A percentile compares a stretch with the other conserved stretches of the same genome.
phyloP scores from a whole-genome alignment of 495 filamentous ascomycete species.

The Aspergillus wentii region DNA sequence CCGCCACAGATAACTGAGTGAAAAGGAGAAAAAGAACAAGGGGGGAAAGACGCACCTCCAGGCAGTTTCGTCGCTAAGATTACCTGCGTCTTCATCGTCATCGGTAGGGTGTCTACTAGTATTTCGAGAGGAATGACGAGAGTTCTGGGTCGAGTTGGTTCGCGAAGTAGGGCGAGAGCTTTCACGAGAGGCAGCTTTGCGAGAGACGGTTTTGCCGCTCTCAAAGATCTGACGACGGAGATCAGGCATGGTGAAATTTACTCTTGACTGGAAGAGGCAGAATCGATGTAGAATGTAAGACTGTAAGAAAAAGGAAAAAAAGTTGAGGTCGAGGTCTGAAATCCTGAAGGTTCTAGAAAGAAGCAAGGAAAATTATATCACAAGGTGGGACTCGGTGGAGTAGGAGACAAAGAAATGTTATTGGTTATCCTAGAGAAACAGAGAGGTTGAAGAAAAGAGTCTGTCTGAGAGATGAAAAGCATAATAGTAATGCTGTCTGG shows the following conservation, averaged over 20 bases:
- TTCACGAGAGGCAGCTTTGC: slow-evolving; percentile 74
- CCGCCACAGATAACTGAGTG: slow-evolving; percentile 20
- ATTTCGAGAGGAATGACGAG: slow-evolving; percentile 53
- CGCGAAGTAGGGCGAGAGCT: slow-evolving; percentile 63
- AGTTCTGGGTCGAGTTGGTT: slow-evolving; percentile 55
- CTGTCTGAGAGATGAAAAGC: slow-evolving; percentile 20
- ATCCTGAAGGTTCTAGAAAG: background rate
- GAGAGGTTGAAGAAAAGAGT: slow-evolving; percentile 8
- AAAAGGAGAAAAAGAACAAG: slow-evolving; percentile 12
- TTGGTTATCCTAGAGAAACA: slow-evolving; percentile 2
- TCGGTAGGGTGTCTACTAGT: slow-evolving; percentile 61
- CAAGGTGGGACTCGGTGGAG: background rate
- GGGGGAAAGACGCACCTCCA: slow-evolving; percentile 51
- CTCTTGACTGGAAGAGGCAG: no score
- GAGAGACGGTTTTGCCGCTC: slow-evolving; percentile 87
- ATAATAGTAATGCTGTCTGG: no score
- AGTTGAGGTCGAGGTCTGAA: no score
- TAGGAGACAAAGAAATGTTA: background rate
- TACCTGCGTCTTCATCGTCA: slow-evolving; percentile 70
- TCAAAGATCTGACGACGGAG: slow-evolving; percentile 76
- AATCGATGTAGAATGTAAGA: slow-evolving; percentile 1
- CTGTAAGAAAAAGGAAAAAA: slow-evolving; percentile 1
- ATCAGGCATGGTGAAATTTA: slow-evolving; percentile 42
- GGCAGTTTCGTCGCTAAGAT: slow-evolving; percentile 62
- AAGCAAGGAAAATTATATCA: slow-evolving; percentile 1